Conservation (phyloP, 345 rosid genomes). For the Heritiera fomes region DNA sequence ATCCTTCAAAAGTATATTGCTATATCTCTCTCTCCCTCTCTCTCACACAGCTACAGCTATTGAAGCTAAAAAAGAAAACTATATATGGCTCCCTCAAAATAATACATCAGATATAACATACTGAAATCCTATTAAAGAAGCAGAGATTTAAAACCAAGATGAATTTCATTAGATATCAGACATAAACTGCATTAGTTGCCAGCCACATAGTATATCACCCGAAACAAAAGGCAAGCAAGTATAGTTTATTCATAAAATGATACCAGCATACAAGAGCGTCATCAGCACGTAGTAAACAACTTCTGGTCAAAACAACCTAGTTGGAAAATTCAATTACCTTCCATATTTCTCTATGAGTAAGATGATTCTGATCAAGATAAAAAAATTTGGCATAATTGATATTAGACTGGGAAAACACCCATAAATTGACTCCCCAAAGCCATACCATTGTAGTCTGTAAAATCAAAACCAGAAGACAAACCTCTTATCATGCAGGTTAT, state of each 20-base stretch:
- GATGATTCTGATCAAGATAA: conserved; percentile 81
- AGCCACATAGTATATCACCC: not conserved
- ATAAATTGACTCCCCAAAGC: conserved; percentile 94
- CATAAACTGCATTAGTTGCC: not conserved
- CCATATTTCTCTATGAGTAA: conserved; percentile 85
- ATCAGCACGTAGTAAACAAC: not conserved
- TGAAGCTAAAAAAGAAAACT: not conserved
- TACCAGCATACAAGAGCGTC: conserved; percentile 1
- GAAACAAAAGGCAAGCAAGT: not conserved
- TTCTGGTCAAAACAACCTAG: not conserved
- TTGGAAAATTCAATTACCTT: conserved; percentile 51
- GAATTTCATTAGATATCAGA: not conserved
- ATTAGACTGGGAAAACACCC: conserved; percentile 82
- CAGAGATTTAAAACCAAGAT: not conserved
- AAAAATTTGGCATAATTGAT: conserved; percentile 76
- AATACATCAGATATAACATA: not conserved
- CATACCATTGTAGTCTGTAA: conserved; percentile 91
- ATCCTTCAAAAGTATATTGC: not conserved
- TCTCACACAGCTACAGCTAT: not conserved
- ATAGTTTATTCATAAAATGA: not conserved
- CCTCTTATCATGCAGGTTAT: not conserved
- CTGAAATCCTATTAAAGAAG: not conserved
- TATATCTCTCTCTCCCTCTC: not conserved
- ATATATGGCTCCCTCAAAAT: not conserved
- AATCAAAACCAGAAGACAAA: conserved; percentile 21